phyloP scores from a whole-genome alignment of 768 basidiomycete genomes.

The Podaxis sp. region DNA sequence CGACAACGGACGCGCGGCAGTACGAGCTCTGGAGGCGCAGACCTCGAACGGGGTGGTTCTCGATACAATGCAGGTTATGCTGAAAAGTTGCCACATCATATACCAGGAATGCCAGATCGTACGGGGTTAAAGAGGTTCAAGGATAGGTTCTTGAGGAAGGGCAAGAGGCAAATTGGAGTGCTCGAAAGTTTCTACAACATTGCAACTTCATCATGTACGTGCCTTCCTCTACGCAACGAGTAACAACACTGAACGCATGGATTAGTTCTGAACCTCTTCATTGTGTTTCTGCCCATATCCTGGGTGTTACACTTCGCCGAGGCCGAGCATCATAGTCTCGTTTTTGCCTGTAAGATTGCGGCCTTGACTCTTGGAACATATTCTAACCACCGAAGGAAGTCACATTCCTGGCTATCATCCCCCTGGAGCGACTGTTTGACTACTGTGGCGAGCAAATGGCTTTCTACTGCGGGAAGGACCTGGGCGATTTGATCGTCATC shows the following conservation, averaged over 20 bases:
- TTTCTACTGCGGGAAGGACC: slow-evolving; percentile 56
- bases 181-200: slow-evolving; percentile 45
- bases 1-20: slow-evolving; percentile 1
- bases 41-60: neutral
- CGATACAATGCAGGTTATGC: neutral
- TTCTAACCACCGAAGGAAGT: slow-evolving; percentile 35
- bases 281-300: slow-evolving; percentile 58
- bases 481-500: slow-evolving; percentile 67
- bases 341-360: slow-evolving; percentile 42
- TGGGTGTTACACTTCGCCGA: slow-evolving; percentile 56
- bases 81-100: slow-evolving; percentile 3
- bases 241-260: slow-evolving; percentile 2
- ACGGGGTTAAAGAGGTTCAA: slow-evolving; percentile 29
- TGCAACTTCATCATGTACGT: slow-evolving; percentile 53
- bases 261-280: slow-evolving; percentile 57
- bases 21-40: neutral
- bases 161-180: slow-evolving; percentile 44
- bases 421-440: slow-evolving; percentile 66
- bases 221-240: neutral
- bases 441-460: slow-evolving; percentile 60
- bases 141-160: slow-evolving; percentile 47
- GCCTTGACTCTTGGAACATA: neutral
- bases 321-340: slow-evolving; percentile 35
- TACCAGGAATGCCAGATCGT: slow-evolving; percentile 5
- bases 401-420: slow-evolving; percentile 64